Evolutionary conservation across 1,284 basidiomycete species (phyloP).

Genomic region (Sphaerobolus stellatus): DNA sequence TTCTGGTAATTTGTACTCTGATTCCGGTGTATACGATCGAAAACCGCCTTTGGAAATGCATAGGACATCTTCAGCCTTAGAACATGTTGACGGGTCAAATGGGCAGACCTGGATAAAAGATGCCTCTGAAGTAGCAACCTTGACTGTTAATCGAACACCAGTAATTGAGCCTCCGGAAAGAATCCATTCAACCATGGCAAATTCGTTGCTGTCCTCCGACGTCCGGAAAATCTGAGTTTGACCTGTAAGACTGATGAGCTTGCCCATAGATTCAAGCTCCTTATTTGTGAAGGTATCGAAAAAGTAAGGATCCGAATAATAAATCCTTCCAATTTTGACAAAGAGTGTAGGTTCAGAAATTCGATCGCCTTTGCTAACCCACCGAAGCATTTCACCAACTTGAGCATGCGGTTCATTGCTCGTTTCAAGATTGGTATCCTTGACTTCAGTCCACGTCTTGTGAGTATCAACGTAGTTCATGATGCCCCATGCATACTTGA

Average conservation of each 20-base stretch:
- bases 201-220: not conserved
- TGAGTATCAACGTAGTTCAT: not conserved
- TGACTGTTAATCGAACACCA: conserved; percentile 5
- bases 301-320: conserved; percentile 1
- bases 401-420: not conserved
- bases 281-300: conserved; percentile 8
- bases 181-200: conserved; percentile 11
- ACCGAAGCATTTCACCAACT: conserved; percentile 4
- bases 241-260: conserved; percentile 1
- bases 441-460: not conserved
- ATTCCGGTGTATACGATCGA: not conserved
- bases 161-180: not conserved
- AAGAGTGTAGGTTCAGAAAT: conserved; percentile 6
- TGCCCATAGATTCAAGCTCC: conserved; percentile 4
- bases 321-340: conserved; percentile 3
- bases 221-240: conserved; percentile 9
- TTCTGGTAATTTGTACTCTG: not conserved
- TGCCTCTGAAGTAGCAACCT: conserved; percentile 2
- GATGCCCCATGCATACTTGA: not conserved
- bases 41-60: conserved; percentile 6
- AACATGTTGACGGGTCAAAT: not conserved
- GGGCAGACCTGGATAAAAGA: conserved; percentile 1
- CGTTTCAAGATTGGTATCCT: conserved; percentile 5
- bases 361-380: conserved; percentile 1
- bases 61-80: conserved; percentile 1